These are phyloP conservation scores for Daldinia grandis DNA, from an alignment of 495 filamentous ascomycete species.

Conservation along the genomic window DNA sequence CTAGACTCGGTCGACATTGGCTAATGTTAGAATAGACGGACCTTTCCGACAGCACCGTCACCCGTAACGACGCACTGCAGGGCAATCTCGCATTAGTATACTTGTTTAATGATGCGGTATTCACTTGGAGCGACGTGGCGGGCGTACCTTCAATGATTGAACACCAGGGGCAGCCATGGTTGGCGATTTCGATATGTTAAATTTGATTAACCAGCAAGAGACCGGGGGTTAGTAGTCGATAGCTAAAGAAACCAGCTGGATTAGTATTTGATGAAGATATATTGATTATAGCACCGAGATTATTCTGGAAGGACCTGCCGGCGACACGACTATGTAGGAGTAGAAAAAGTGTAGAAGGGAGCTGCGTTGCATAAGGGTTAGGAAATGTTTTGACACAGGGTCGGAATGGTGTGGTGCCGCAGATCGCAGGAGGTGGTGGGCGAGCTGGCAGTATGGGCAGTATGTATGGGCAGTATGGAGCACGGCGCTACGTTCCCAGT, in stretches of 20 bases:
- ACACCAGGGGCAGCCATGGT: slow-evolving; percentile 63
- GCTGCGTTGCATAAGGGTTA: slow-evolving; percentile 51
- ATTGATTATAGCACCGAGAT: slow-evolving; percentile 9
- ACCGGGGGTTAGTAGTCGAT: slow-evolving; percentile 12
- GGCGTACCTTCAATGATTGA: slow-evolving; percentile 66
- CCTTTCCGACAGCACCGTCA: slow-evolving; percentile 98
- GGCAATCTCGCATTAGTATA: slow-evolving; percentile 40
- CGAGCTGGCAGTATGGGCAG: slow-evolving; percentile 21
- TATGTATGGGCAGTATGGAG: slow-evolving; percentile 6
- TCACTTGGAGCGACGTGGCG: slow-evolving; percentile 28
- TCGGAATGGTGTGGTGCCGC: slow-evolving; percentile 52
- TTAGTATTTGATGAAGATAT: slow-evolving; percentile 22
- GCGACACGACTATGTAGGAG: slow-evolving; percentile 20
- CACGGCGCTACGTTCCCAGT: slow-evolving; percentile 32
- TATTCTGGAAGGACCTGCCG: slow-evolving; percentile 22
- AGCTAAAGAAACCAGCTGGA: slow-evolving; percentile 5
- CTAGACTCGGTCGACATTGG: slow-evolving; percentile 27
- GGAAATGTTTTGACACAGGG: slow-evolving; percentile 52
- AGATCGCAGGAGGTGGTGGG: slow-evolving; percentile 51
- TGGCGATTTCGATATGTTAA: slow-evolving; percentile 24
- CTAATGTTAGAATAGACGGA: slow-evolving; percentile 52
- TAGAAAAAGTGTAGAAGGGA: slow-evolving; percentile 35
- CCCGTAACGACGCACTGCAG: slow-evolving; percentile 95
- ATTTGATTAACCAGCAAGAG: slow-evolving; percentile 20
- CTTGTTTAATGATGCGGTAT: slow-evolving; percentile 10